Evolutionary conservation across 192 early-diverging fungal genomes (phyloP).

Genomic region (Backusella macrospora): DNA sequence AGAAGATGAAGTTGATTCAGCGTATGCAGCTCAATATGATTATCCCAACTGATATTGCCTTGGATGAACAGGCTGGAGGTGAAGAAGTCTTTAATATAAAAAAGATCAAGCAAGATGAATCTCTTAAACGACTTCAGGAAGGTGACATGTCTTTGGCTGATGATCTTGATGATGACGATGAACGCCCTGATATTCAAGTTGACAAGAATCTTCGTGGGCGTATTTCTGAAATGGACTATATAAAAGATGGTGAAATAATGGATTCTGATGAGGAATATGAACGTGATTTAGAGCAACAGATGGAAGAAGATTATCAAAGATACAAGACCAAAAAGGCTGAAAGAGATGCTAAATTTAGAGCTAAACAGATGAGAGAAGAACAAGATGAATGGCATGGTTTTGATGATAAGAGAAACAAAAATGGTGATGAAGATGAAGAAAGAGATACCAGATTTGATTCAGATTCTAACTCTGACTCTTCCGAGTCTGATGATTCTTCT

Average conservation of each 20-base stretch:
- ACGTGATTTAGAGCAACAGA: conserved; percentile 37
- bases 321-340: conserved; percentile 74
- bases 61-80: conserved; percentile 63
- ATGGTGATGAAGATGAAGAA: conserved; percentile 34
- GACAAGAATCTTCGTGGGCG: conserved; percentile 18
- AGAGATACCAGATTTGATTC: conserved; percentile 18
- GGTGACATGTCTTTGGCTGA: conserved; percentile 64
- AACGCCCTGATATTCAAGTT: conserved; percentile 25
- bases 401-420: conserved; percentile 53
- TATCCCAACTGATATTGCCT: conserved; percentile 72
- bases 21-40: conserved; percentile 85
- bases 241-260: conserved; percentile 14
- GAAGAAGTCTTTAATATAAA: conserved; percentile 62
- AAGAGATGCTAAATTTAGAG: conserved; percentile 74
- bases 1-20: conserved; percentile 67
- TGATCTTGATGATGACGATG: conserved; percentile 56
- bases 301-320: conserved; percentile 68
- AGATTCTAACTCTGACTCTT: conserved; percentile 20
- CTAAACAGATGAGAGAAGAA: conserved; percentile 68
- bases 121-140: conserved; percentile 52
- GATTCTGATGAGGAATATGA: conserved; percentile 36
- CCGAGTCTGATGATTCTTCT: conserved; percentile 34
- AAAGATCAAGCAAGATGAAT: conserved; percentile 52
- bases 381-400: conserved; percentile 73
- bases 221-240: conserved; percentile 27